A percentile compares a stretch with the other conserved stretches of the same genome.
phyloP scores from a whole-genome alignment of 768 basidiomycete species.

The Lyophyllum decastes region DNA sequence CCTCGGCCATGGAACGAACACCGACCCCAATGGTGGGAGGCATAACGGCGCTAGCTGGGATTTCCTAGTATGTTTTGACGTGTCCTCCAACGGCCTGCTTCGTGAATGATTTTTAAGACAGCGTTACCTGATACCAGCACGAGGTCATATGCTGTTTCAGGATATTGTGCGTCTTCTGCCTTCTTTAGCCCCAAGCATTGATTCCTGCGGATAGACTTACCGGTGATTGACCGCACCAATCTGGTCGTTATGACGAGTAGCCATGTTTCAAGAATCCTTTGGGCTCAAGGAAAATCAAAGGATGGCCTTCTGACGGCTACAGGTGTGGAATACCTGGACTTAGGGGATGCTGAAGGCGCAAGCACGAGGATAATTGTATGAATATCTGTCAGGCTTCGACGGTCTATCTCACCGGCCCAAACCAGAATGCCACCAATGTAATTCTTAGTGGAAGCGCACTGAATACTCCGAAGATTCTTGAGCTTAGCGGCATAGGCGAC shows the following conservation, averaged over 20 bases:
- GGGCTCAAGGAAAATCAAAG: slow-evolving; percentile 1
- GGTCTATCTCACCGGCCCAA: background rate
- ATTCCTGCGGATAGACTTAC: slow-evolving; percentile 9
- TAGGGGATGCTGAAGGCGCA: background rate
- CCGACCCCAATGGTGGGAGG: slow-evolving; percentile 13
- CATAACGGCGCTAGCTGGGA: slow-evolving; percentile 16
- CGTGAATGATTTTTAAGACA: slow-evolving; percentile 1
- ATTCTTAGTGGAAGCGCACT: slow-evolving; percentile 14
- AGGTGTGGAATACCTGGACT: slow-evolving; percentile 11
- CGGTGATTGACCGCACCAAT: slow-evolving; percentile 12
- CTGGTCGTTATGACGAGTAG: slow-evolving; percentile 4
- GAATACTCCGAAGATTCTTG: slow-evolving; percentile 16
- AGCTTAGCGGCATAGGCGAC: slow-evolving; percentile 15
- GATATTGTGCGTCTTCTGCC: too few species aligned
- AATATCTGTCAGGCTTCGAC: background rate
- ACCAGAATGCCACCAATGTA: slow-evolving; percentile 7
- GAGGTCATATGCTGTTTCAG: slow-evolving; percentile 15
- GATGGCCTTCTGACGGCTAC: slow-evolving; percentile 6
- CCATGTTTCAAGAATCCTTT: slow-evolving; percentile 13
- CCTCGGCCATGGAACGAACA: slow-evolving; percentile 9
- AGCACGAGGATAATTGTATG: background rate
- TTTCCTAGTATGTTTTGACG: slow-evolving; percentile 2
- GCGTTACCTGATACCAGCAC: slow-evolving; percentile 10
- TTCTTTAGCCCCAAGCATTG: too few species aligned
- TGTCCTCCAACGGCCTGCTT: background rate